Evolutionary conservation across 495 filamentous ascomycete genomes (phyloP), one percentile per base, ranked within the genome.

Genomic region (Penicillium chermesinum): DNA sequence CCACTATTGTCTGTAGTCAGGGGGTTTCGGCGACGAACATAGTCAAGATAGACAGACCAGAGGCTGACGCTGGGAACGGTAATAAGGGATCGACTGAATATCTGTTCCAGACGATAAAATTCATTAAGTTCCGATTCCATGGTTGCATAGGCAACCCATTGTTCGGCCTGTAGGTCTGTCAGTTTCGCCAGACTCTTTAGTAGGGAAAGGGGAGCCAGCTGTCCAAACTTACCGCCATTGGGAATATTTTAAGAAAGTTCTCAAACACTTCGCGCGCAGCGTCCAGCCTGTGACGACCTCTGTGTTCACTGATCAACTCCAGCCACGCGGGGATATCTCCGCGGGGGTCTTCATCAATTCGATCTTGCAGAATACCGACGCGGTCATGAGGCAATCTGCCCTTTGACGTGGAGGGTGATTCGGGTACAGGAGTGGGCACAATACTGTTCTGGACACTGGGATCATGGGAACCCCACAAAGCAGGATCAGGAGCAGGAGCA

Each of bases 41-140:
- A 96, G 65, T 95, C 87, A 30, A 98, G 75, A 63, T 98, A 98
- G n/a, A 85, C 78, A 14, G 82, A 87, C 91, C 91, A 98, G 7
- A 98, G 80, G 41, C 84, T 77, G 22, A 96, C 82, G 64, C 89
- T 85, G 14, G 85, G 86, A 12, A 88, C 81, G 16, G 74, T 70
- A 49, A 86, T 66, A 36, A 98, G 79, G 36, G 81, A 87, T 44
- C 77, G 79, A 48, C 73, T 78, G 65, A 98, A 94, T 20, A 97
- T 86, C 37, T 79, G 74, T 66, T 97, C 94, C 21, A 90, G 78
- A 33, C 78, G 80, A 48, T 69, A 70, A 41, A 89, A 80, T 50
- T 94, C 85, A 52, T 93, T 85, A 45, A 87, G 74, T 44, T 87
- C 82, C 13, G 91, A 75, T 62, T 98, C 93, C 86, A 96, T 87